Evolutionary conservation across 768 basidiomycete species (phyloP).

Genomic region (Podaxis rugospora): DNA sequence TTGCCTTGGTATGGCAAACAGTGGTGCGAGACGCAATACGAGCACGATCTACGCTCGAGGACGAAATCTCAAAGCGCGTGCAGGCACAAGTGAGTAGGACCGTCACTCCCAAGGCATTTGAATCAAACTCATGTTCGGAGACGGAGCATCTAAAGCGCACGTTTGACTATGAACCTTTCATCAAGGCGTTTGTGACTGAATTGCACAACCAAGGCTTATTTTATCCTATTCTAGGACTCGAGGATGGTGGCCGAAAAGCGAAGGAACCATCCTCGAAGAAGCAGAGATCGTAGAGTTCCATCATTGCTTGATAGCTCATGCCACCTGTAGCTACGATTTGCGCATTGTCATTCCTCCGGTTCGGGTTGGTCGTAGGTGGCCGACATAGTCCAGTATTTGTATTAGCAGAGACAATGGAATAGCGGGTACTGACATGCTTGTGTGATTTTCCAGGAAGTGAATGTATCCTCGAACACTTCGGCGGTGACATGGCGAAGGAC

Average conservation of each 20-base stretch:
- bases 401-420: too few species aligned
- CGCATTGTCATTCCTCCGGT: background rate
- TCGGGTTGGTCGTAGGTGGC: too few species aligned
- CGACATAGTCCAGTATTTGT: too few species aligned
- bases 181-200: constrained; percentile 37
- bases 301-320: background rate
- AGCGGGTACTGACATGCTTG: too few species aligned
- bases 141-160: constrained; percentile 55
- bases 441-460: too few species aligned
- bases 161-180: constrained; percentile 61
- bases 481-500: background rate
- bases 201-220: constrained; percentile 46
- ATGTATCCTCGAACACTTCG: too few species aligned
- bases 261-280: background rate
- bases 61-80: constrained; percentile 42
- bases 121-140: constrained; percentile 23
- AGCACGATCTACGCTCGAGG: constrained; percentile 40
- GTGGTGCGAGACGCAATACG: constrained; percentile 37
- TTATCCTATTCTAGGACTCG: constrained; percentile 35
- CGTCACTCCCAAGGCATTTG: background rate
- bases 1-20: constrained; percentile 40
- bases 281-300: background rate
- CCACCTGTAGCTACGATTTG: background rate
- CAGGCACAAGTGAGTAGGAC: constrained; percentile 38
- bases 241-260: constrained; percentile 28